Evolutionary conservation across 164 flowering plant genomes (phyloP), one percentile per base, ranked within the genome.

Genomic region (Vitis vinifera): DNA sequence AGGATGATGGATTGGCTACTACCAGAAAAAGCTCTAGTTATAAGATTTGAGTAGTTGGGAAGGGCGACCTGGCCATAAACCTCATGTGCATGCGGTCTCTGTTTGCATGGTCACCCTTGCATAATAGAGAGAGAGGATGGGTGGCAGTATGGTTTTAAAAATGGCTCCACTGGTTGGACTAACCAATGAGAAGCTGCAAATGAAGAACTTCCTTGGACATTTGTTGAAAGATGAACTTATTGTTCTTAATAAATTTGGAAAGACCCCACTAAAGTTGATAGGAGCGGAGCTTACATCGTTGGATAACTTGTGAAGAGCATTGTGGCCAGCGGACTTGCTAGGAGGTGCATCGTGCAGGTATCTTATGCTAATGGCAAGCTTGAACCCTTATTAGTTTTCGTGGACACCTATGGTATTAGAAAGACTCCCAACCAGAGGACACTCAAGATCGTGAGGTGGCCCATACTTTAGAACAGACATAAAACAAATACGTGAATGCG

Each of bases 281-380:
- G 70, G 70, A 67, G 70, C 30, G 70, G 63, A 27, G 68, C 68
- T 31, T 65, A 65, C 68, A 65, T 65, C 13, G 58, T 52, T 9
- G 50, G 68, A 56, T 56, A 65, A 56, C 56, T 56, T 50, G 44
- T 56, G 1, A 65, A 58, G 61, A 58, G 1, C 19, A 63, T 63
- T 5, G 66, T 63, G 7, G 66, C 66, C 51, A 55, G 50, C 10
- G 70, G 62, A 7, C 70, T 67, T 51, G 70, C 70, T 55, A 51
- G 70, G n/a, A 30, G 70, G 51, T 67, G 70, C 53, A 67, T 67
- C n/a, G 70, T 56, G 27, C 70, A 67, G 70, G 62, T 67, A 3
- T 67, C 71, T 1, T 68, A 68, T 50, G 65, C 71, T 11, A 68
- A 50, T 13, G 71, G 71, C 29, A 65, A 59, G 2, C 71, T 65